Conservation (phyloP, 2,329 filamentous ascomycete genomes). For the Fonsecaea monophora region DNA sequence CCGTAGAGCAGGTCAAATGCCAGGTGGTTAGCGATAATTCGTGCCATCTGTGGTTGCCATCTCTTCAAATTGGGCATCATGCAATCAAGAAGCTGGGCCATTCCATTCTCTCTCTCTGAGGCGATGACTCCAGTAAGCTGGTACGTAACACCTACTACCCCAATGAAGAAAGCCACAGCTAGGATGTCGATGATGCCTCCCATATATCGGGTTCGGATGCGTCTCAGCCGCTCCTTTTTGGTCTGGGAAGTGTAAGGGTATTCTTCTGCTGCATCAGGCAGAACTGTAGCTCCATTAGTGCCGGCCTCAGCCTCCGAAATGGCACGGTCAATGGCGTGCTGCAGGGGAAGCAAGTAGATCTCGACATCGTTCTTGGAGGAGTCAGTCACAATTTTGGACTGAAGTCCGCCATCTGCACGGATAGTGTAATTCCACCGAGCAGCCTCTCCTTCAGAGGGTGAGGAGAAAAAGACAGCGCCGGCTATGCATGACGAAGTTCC, state of each 20-base stretch:
- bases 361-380: conserved; percentile 74
- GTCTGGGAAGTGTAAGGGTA: conserved; percentile 79
- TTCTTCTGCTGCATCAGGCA: conserved; percentile 61
- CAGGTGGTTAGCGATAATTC: conserved; percentile 79
- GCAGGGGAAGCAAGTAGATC: conserved; percentile 78
- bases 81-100: conserved; percentile 86
- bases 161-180: conserved; percentile 78
- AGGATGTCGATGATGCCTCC: conserved; percentile 75
- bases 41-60: conserved; percentile 78
- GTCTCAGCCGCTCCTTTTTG: conserved; percentile 67
- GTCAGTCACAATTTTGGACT: conserved; percentile 68
- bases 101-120: conserved; percentile 82
- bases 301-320: conserved; percentile 60
- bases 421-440: conserved; percentile 86
- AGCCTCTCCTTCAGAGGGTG: conserved; percentile 71
- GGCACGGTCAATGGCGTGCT: conserved; percentile 75
- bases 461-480: conserved; percentile 76
- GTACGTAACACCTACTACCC: conserved; percentile 81
- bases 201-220: conserved; percentile 75
- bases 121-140: conserved; percentile 87
- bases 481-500: conserved; percentile 76
- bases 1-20: conserved; percentile 81
- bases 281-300: conserved; percentile 52
- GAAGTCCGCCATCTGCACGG: conserved; percentile 74
- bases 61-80: conserved; percentile 80